Evolutionary conservation across 2,329 filamentous ascomycete genomes (phyloP).

Genomic region (Didymosphaeria variabile): DNA sequence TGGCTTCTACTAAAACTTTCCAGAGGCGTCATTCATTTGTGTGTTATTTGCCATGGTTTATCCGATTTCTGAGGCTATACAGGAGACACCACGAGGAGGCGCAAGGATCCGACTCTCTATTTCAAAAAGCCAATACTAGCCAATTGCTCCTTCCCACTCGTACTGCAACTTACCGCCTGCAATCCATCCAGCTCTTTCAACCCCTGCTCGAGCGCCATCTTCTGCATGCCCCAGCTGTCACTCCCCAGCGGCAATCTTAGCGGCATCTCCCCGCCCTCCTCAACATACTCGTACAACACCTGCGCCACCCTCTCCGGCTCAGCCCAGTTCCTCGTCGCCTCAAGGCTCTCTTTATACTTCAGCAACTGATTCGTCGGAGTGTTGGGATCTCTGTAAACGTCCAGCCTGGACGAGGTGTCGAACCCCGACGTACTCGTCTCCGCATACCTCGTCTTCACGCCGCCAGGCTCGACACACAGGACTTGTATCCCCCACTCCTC

Average conservation of each 20-base stretch:
- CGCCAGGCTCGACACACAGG: slow-evolving; percentile 55
- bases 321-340: slow-evolving; percentile 41
- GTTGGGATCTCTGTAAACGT: slow-evolving; percentile 28
- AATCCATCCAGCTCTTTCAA: slow-evolving; percentile 44
- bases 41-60: too few relatives aligned
- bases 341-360: slow-evolving; percentile 35
- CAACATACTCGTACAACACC: slow-evolving; percentile 48
- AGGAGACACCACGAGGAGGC: too few relatives aligned
- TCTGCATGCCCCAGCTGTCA: slow-evolving; percentile 50
- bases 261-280: slow-evolving; percentile 48
- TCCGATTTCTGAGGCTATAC: too few relatives aligned
- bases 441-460: slow-evolving; percentile 51
- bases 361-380: slow-evolving; percentile 40
- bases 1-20: too few relatives aligned
- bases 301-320: slow-evolving; percentile 47
- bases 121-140: slow-evolving; percentile 30
- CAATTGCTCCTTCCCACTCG: slow-evolving; percentile 35
- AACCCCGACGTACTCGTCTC: slow-evolving; percentile 43
- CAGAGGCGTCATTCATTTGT: too few relatives aligned
- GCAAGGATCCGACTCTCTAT: not conserved
- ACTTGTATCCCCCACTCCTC: slow-evolving; percentile 48
- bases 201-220: slow-evolving; percentile 39
- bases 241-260: slow-evolving; percentile 55
- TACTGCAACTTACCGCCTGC: slow-evolving; percentile 44
- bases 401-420: slow-evolving; percentile 27